phyloP scores from a whole-genome alignment of 73 alveolate genomes.

The Diophrys sp. region DNA sequence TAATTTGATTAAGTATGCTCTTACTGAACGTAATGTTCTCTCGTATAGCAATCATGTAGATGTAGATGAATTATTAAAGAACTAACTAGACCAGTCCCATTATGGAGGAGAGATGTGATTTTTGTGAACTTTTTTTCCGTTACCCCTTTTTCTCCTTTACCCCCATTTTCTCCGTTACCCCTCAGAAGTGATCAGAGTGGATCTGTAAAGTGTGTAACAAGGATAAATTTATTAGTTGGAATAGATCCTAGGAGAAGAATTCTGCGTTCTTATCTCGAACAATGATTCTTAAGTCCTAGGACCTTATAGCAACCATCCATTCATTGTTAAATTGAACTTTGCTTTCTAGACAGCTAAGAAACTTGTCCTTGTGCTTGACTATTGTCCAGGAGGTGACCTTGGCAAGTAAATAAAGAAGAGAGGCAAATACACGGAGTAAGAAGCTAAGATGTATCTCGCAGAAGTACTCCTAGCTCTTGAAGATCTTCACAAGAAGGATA shows the following conservation, averaged over 20 bases:
- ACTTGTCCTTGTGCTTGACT: slow-evolving; percentile 76
- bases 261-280: too few relatives aligned
- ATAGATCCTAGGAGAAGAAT: too few relatives aligned
- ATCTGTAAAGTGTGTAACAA: too few relatives aligned
- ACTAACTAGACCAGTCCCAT: too few relatives aligned
- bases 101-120: too few relatives aligned
- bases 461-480: slow-evolving; percentile 69
- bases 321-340: slow-evolving; percentile 84
- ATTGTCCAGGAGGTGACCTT: slow-evolving; percentile 75
- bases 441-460: slow-evolving; percentile 63
- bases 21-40: slow-evolving; percentile 91
- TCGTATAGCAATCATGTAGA: slow-evolving; percentile 65
- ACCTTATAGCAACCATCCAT: slow-evolving; percentile 12
- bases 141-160: too few relatives aligned
- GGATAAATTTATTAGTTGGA: too few relatives aligned
- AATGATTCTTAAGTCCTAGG: too few relatives aligned
- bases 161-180: too few relatives aligned
- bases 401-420: slow-evolving; percentile 68
- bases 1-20: slow-evolving; percentile 90
- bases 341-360: slow-evolving; percentile 94
- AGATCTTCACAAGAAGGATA: slow-evolving; percentile 69
- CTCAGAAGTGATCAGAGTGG: too few relatives aligned
- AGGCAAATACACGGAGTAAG: slow-evolving; percentile 50
- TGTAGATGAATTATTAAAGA: too few relatives aligned
- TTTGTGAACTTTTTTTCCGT: too few relatives aligned